Base-by-base conservation (phyloP, 768 basidiomycete species). In the Amanita exitialis region DNA sequence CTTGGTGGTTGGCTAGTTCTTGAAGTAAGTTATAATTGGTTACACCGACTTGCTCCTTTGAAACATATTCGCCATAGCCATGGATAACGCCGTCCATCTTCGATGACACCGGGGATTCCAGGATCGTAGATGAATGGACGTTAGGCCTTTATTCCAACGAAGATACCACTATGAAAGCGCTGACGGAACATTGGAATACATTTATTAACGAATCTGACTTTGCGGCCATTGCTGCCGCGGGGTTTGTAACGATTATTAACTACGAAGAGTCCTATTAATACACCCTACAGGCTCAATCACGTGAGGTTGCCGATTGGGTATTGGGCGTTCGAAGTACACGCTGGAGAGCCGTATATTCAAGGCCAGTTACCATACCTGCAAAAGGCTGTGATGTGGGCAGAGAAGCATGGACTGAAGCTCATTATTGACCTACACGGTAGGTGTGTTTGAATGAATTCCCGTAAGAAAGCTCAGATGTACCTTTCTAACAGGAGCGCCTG, bases 131-230 rank as follows among this genome's bases (percentile, higher is more conserved):
- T 63, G 87, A 90, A 57, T 90, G 75, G 69, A 90, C 87, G 1
- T 89, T 88, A 57, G 76, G 83, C 47, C 74, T 80, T 59, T 78
- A 72, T 53, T 85, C 86, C 58, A 64, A 75, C 61, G 56, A 61
- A 12, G 55, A 63, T 32, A 75, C 68, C 0, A 87, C 86, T 2
- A 59, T 59, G 15, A 57, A 60, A 13, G 66, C 63, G n/a, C 71
- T 90, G 18, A 68, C 74, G 53, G 69, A 74, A 38, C 90, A 90
- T 62, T 91, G 89, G 88, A 65, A 86, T 55, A 82, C 82, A 0
- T 93, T 80, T 79, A 90, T 97, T 56, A 88, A 83, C 1, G 84
- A 92, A 60, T 61, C 72, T 20, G 93, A 97, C 64, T 88, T 93
- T 61, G 64, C 66, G 28, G 76, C 71, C 41, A 90, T 90, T 52